Evolutionary conservation across 805 yeast species (phyloP).

Genomic region (Zygoascus flipseniorum): DNA sequence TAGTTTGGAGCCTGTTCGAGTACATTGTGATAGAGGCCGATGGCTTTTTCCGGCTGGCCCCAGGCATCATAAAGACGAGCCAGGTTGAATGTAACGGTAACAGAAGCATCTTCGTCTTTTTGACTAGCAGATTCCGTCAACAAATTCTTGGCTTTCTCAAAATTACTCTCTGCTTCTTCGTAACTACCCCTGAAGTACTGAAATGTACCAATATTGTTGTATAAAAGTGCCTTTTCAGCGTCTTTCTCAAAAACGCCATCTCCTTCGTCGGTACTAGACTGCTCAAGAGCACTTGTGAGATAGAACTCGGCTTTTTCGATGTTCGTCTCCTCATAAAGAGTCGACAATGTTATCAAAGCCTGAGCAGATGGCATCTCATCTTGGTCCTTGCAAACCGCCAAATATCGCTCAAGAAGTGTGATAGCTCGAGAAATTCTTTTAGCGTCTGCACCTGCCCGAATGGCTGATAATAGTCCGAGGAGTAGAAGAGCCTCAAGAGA

Average conservation of each 20-base stretch:
- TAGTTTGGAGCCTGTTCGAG: conserved; percentile 57
- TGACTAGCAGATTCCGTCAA: conserved; percentile 12
- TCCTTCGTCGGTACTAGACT: conserved; percentile 29
- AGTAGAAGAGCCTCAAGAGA: conserved; percentile 61
- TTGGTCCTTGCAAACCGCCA: conserved; percentile 48
- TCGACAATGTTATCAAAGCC: conserved; percentile 65
- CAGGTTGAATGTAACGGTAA: conserved; percentile 57
- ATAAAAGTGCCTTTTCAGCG: conserved; percentile 30
- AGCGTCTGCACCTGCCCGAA: conserved; percentile 29
- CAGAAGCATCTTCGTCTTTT: conserved; percentile 22
- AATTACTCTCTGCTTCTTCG: conserved; percentile 40
- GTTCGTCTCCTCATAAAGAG: conserved; percentile 59
- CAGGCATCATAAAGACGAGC: conserved; percentile 62
- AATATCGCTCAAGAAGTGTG: conserved; percentile 57
- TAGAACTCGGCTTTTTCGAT: conserved; percentile 55
- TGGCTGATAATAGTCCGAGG: conserved; percentile 66
- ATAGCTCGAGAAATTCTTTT: conserved; percentile 42
- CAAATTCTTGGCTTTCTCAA: conserved; percentile 7
- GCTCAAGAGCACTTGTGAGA: conserved; percentile 52
- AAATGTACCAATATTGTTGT: conserved; percentile 81
- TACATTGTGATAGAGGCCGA: conserved; percentile 45
- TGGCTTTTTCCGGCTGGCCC: conserved; percentile 32
- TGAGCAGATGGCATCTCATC: conserved; percentile 47
- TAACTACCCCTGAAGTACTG: conserved; percentile 56
- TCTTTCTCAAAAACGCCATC: conserved; percentile 13